phyloP scores from a whole-genome alignment of 2,329 filamentous ascomycete species.

The Celoporthe dispersa region DNA sequence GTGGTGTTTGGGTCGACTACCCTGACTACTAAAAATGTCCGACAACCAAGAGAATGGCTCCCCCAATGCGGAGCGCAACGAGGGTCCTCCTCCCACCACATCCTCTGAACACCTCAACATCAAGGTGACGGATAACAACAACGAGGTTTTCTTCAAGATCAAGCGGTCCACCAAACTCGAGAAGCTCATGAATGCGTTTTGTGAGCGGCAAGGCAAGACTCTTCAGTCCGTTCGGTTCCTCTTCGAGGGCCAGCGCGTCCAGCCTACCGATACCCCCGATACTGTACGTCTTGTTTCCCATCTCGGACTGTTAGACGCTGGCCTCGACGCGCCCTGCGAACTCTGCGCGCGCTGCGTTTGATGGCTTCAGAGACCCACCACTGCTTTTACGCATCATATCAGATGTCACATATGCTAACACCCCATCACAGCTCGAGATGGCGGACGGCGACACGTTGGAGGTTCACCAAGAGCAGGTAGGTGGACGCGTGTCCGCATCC shows the following conservation, averaged over 20 bases:
- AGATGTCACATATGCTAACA: conserved; percentile 30
- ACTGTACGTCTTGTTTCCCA: conserved; percentile 64
- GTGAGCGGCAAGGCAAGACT: conserved; percentile 91
- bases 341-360: neutral
- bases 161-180: conserved; percentile 95
- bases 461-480: conserved; percentile 97
- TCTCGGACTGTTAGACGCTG: conserved; percentile 6
- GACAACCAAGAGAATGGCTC: conserved; percentile 57
- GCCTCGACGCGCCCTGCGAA: conserved; percentile 5
- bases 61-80: conserved; percentile 46
- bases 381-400: conserved; percentile 26
- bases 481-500: neutral
- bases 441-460: conserved; percentile 93
- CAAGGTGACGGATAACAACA: conserved; percentile 99
- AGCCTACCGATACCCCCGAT: conserved; percentile 87
- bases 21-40: conserved; percentile 39
- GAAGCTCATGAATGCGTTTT: conserved; percentile 98
- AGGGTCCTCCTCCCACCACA: conserved; percentile 41
- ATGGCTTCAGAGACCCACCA: neutral
- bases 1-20: neutral
- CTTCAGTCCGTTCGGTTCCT: conserved; percentile 86
- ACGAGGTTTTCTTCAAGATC: conserved; percentile 99
- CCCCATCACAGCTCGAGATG: conserved; percentile 80
- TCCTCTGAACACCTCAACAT: conserved; percentile 91
- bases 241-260: conserved; percentile 93